phyloP scores from a whole-genome alignment of 2,329 filamentous ascomycete genomes.

The Penicillium thymicola region DNA sequence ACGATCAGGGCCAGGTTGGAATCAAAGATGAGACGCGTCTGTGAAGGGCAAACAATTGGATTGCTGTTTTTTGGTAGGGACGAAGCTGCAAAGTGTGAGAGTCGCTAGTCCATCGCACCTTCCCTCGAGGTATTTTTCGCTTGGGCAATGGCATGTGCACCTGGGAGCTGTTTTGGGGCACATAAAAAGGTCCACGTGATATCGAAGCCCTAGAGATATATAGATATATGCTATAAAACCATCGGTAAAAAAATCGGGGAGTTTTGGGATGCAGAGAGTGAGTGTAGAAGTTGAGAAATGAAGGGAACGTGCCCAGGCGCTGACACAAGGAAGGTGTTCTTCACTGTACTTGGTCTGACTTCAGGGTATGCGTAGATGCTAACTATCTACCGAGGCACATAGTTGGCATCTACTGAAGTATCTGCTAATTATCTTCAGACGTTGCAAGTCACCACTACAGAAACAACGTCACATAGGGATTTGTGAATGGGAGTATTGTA shows the following conservation, averaged over 20 bases:
- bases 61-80: neutral
- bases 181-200: neutral
- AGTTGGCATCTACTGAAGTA: neutral
- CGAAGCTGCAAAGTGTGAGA: neutral
- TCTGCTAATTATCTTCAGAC: neutral
- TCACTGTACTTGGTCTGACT: neutral
- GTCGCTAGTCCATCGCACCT: neutral
- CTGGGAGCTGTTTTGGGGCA: too few relatives aligned
- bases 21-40: neutral
- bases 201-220: neutral
- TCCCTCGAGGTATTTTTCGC: neutral
- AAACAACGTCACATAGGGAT: neutral
- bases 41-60: neutral
- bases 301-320: too few relatives aligned
- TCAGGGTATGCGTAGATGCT: neutral
- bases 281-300: neutral
- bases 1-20: neutral
- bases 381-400: neutral
- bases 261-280: neutral
- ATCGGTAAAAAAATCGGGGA: neutral
- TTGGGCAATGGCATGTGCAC: neutral
- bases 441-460: neutral
- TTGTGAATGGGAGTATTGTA: neutral
- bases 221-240: neutral
- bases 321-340: neutral